Evolutionary conservation across 306 rosid genomes (phyloP), one percentile per base, ranked within the genome.

Genomic region (Ochetophila trinervis): DNA sequence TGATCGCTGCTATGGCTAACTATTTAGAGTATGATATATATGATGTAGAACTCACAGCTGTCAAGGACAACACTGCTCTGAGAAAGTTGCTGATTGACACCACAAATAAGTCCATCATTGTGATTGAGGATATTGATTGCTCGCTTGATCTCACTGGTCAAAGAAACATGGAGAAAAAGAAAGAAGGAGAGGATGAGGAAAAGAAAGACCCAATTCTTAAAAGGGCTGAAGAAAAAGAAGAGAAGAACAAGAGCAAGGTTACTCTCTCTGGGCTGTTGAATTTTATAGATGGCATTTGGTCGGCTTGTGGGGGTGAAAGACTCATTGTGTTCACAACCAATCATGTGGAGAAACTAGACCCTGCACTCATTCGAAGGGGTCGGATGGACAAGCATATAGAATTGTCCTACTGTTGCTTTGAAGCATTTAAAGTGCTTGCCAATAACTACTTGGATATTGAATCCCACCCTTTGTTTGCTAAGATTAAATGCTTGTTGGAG

Each of bases 271-370:
- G 88, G 57, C 68, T 89, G 24, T 55, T 89, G 70, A 84, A 84
- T 61, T 81, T 83, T 27, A 77, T 89, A 5, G 91, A 89, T 76
- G 94, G 96, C 48, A 76, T 87, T 27, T 86, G 96, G 91, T 87
- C 89, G 0, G 87, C 96, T 2, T 81, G 89, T 71, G 94, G 89
- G 9, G 89, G 87, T 13, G 91, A 89, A 62, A 79, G 86, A 60
- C 68, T 87, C 49, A 81, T 85, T 6, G 76, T 85, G 18, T 89
- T 87, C 34, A 85, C 91, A 1, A 79, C 89, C 0, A 89, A 83
- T 30, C 72, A 62, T 65, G 78, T 75, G n/a, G 87, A 86, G 4
- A 89, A 82, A 37, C 87, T 84, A 19, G 90, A 86, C 37, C 87
- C 83, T 49, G 96, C 93, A 30, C 48, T 89, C 0, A 84, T 84